A percentile compares a stretch with the other conserved stretches of the same genome.
These are phyloP conservation scores for Candida chauliodis DNA, from an alignment of 805 yeast genomes.

Conservation along the genomic window DNA sequence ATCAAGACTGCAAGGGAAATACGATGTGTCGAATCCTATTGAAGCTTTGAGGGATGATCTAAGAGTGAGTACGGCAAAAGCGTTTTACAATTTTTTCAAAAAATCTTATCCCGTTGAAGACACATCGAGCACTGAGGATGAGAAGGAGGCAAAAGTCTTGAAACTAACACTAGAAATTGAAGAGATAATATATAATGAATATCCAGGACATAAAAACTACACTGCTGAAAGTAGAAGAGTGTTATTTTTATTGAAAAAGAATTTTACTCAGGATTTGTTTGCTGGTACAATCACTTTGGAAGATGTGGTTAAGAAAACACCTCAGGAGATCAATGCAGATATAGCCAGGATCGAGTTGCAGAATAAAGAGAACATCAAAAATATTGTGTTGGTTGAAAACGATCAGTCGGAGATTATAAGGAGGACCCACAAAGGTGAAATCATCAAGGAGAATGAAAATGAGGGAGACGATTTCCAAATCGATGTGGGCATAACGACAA, in stretches of 20 bases:
- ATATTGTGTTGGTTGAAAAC: slow-evolving; percentile 46
- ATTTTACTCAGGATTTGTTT: slow-evolving; percentile 55
- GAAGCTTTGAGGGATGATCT: slow-evolving; percentile 29
- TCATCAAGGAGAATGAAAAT: slow-evolving; percentile 20
- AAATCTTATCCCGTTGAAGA: slow-evolving; percentile 36
- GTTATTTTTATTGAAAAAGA: slow-evolving; percentile 42
- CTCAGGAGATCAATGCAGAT: slow-evolving; percentile 80
- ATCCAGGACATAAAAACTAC: slow-evolving; percentile 44
- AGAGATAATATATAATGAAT: slow-evolving; percentile 39
- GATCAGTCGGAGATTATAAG: slow-evolving; percentile 60
- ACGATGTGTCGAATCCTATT: slow-evolving; percentile 9
- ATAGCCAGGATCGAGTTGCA: slow-evolving; percentile 39
- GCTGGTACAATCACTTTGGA: slow-evolving; percentile 50
- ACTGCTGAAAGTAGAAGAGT: slow-evolving; percentile 67
- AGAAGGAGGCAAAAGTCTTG: slow-evolving; percentile 31
- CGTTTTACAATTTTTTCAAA: slow-evolving; percentile 45
- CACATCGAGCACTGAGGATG: slow-evolving; percentile 12
- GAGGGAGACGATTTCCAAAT: slow-evolving; percentile 18
- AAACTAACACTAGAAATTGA: slow-evolving; percentile 54
- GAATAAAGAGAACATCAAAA: slow-evolving; percentile 12
- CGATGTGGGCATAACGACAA: slow-evolving; percentile 25
- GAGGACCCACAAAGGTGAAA: slow-evolving; percentile 87
- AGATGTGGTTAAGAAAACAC: slow-evolving; percentile 60
- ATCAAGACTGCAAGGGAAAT: neutral
- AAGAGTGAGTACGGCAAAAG: slow-evolving; percentile 47